Conservation (phyloP, 2,329 filamentous ascomycete genomes). For the Colletotrichum viniferum region DNA sequence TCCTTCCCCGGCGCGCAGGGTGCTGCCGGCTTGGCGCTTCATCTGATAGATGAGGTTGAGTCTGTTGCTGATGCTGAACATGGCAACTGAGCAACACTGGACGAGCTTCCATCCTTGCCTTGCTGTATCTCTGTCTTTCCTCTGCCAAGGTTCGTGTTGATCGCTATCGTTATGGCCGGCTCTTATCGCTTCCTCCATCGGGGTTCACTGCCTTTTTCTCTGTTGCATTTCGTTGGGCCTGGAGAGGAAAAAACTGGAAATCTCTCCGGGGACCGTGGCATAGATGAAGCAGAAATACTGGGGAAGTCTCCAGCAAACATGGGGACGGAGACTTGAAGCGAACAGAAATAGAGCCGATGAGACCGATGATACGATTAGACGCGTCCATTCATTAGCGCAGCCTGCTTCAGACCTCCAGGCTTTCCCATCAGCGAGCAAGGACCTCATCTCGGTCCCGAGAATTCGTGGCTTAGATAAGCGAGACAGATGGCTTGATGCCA, state of each 20-base stretch:
- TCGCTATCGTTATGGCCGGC: neutral
- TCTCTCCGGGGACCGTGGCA: neutral
- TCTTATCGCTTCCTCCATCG: neutral
- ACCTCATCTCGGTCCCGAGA: neutral
- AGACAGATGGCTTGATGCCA: neutral
- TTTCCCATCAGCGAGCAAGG: neutral
- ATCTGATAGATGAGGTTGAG: slow-evolving; percentile 13
- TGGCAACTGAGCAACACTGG: neutral
- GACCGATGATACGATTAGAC: neutral
- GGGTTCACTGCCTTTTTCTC: neutral
- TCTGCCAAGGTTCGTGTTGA: slow-evolving; percentile 2
- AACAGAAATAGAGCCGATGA: slow-evolving; percentile 2
- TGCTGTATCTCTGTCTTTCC: neutral
- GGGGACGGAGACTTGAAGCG: neutral
- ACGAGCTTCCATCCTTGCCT: slow-evolving; percentile 18
- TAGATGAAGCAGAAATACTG: slow-evolving; percentile 16
- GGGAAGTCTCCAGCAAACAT: slow-evolving; percentile 3
- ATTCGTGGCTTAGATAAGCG: slow-evolving; percentile 5
- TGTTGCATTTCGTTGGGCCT: neutral
- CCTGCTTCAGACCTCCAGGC: neutral
- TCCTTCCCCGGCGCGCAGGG: slow-evolving; percentile 17
- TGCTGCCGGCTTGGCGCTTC: slow-evolving; percentile 18
- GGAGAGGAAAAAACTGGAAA: neutral
- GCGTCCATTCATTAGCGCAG: neutral
- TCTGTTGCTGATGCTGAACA: neutral